These are phyloP conservation scores for Litchi chinensis DNA, from an alignment of 345 rosid species.

Conservation along the genomic window DNA sequence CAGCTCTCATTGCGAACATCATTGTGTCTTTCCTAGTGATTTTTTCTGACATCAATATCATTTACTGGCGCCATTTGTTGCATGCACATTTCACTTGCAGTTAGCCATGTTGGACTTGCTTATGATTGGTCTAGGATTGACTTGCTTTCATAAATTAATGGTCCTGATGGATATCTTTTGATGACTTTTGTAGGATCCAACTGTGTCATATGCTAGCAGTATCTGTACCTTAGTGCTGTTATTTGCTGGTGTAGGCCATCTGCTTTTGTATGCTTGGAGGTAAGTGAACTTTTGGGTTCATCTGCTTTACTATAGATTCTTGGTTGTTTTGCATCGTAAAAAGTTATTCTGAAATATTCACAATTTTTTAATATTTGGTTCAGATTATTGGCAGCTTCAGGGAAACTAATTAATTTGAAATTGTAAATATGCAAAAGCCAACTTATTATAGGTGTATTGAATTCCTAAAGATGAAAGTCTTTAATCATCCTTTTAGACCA, in stretches of 20 bases:
- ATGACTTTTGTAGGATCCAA: slow-evolving; percentile 67
- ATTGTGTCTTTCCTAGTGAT: neutral
- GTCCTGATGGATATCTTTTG: slow-evolving; percentile 26
- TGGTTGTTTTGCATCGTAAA: neutral
- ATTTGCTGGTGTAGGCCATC: slow-evolving; percentile 81
- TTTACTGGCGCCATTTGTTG: neutral
- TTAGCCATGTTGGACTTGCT: neutral
- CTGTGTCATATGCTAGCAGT: slow-evolving; percentile 91
- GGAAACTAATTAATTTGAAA: neutral
- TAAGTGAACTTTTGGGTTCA: slow-evolving; percentile 32
- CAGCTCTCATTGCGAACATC: neutral
- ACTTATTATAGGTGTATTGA: neutral
- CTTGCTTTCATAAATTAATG: too few species aligned
- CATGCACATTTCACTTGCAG: neutral
- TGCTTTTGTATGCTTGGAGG: slow-evolving; percentile 88
- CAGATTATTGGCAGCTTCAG: neutral
- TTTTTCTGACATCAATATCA: neutral
- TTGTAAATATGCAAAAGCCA: neutral
- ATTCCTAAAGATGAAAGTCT: neutral
- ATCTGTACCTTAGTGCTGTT: slow-evolving; percentile 86
- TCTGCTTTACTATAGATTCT: neutral
- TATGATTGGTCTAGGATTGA: neutral
- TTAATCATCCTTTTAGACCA: neutral
- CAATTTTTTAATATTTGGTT: neutral
- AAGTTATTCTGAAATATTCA: neutral